Evolutionary conservation across 352 stramenopile species (phyloP).

Genomic region (Phytopythium cucurbitacearum): DNA sequence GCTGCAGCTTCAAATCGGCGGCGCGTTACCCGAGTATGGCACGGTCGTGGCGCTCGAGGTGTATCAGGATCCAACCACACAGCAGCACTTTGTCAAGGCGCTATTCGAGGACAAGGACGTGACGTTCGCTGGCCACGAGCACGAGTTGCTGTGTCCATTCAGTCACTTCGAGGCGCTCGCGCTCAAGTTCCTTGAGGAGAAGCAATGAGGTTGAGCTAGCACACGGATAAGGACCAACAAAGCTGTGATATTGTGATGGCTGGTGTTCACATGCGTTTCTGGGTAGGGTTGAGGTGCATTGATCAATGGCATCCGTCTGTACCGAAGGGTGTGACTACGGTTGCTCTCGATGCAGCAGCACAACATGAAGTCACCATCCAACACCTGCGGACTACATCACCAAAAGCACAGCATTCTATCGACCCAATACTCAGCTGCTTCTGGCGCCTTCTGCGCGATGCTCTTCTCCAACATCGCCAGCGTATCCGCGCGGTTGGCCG

Average conservation of each 20-base stretch:
- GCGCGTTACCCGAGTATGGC: conserved; percentile 59
- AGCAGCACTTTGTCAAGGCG: conserved; percentile 51
- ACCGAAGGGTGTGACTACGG: too few species aligned
- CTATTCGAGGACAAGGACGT: conserved; percentile 55
- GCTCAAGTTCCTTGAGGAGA: conserved; percentile 41
- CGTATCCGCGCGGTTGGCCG: background rate
- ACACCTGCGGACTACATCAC: too few species aligned
- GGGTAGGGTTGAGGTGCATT: too few species aligned
- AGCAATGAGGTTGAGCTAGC: conserved; percentile 4
- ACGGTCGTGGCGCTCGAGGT: conserved; percentile 68
- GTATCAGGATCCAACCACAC: conserved; percentile 41
- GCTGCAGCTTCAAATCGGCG: conserved; percentile 59
- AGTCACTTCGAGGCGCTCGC: conserved; percentile 53
- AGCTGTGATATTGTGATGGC: background rate
- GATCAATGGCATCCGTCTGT: too few species aligned
- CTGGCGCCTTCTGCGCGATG: conserved; percentile 23
- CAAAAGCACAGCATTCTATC: too few species aligned
- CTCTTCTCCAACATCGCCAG: conserved; percentile 26
- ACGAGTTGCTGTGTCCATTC: conserved; percentile 57
- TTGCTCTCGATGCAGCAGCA: too few species aligned
- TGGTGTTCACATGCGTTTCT: too few species aligned
- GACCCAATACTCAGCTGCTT: too few species aligned
- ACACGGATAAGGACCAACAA: background rate
- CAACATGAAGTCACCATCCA: too few species aligned
- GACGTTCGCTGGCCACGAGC: conserved; percentile 46